Percentiles rank a stretch among this genome's conserved stretches.
Conservation (phyloP, 805 yeast genomes). For the Lipomyces lipofer region DNA sequence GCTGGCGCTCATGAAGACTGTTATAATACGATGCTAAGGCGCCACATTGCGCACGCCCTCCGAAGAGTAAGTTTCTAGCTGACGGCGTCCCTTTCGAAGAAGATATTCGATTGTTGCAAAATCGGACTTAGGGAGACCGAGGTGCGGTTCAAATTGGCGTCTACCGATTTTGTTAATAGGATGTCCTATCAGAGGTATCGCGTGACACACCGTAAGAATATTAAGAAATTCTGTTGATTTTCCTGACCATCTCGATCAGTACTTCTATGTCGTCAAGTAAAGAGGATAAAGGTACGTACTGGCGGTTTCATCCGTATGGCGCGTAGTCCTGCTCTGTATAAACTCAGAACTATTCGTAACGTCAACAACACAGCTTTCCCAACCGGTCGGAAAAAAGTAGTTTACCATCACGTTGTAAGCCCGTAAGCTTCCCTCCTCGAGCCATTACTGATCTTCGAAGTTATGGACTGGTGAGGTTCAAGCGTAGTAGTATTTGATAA, state of each 20-base stretch:
- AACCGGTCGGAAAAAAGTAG: background rate
- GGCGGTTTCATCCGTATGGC: slow-evolving; percentile 49
- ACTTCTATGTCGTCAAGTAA: too few relatives aligned
- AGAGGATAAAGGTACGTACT: slow-evolving; percentile 31
- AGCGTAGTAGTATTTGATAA: too few relatives aligned
- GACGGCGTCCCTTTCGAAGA: slow-evolving; percentile 69
- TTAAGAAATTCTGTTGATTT: slow-evolving; percentile 48
- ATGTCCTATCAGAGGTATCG: background rate
- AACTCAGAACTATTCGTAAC: slow-evolving; percentile 43
- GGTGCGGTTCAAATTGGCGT: slow-evolving; percentile 62
- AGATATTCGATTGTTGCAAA: slow-evolving; percentile 85
- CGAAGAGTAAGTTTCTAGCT: slow-evolving; percentile 69
- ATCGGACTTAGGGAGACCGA: slow-evolving; percentile 65
- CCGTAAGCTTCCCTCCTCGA: slow-evolving; percentile 28
- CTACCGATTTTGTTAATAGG: background rate
- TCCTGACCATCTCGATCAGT: slow-evolving; percentile 21
- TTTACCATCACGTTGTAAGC: slow-evolving; percentile 47
- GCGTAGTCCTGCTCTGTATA: slow-evolving; percentile 53
- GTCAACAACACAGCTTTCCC: too few relatives aligned
- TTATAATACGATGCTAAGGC: too few relatives aligned
- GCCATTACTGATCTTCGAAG: too few relatives aligned
- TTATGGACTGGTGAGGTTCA: too few relatives aligned
- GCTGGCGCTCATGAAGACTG: background rate
- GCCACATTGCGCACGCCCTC: slow-evolving; percentile 68
- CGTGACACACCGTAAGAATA: slow-evolving; percentile 45